phyloP scores from a whole-genome alignment of 2,329 filamentous ascomycete species.

The Conoideocrella luteorostrata region DNA sequence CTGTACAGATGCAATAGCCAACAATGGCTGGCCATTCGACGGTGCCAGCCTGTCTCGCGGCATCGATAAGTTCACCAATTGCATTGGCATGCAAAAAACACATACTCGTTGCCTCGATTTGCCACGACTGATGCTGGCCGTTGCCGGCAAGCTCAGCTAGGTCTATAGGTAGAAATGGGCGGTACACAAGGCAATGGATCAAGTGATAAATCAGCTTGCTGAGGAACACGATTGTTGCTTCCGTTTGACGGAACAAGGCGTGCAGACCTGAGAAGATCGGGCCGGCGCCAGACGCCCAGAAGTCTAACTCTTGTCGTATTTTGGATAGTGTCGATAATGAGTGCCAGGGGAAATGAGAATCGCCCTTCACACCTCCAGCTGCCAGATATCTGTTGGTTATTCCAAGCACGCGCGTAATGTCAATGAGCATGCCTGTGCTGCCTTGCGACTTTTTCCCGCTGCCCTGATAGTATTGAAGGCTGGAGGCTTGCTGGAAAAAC shows the following conservation, averaged over 20 bases:
- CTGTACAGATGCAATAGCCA: conserved; percentile 79
- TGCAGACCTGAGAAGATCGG: conserved; percentile 73
- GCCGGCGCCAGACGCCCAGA: conserved; percentile 77
- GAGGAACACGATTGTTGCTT: conserved; percentile 71
- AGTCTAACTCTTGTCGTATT: conserved; percentile 76
- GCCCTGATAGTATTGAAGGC: conserved; percentile 65
- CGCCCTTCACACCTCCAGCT: conserved; percentile 78
- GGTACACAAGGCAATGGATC: conserved; percentile 79
- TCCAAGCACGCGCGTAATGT: conserved; percentile 75
- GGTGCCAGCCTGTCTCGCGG: conserved; percentile 65
- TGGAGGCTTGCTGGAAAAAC: conserved; percentile 74
- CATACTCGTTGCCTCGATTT: conserved; percentile 83
- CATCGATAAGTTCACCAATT: conserved; percentile 74
- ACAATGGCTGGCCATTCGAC: conserved; percentile 85
- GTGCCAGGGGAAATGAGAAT: conserved; percentile 89
- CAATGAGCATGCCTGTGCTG: conserved; percentile 73
- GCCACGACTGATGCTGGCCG: conserved; percentile 85
- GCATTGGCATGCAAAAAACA: conserved; percentile 84
- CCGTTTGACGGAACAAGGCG: conserved; percentile 66
- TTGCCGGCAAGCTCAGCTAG: conserved; percentile 71
- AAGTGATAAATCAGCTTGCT: conserved; percentile 85
- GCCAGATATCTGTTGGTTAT: conserved; percentile 80
- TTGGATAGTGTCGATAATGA: conserved; percentile 78
- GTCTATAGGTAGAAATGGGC: conserved; percentile 80
- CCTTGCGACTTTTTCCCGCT: conserved; percentile 66